Percentiles rank a stretch among this genome's conserved stretches.
These are phyloP conservation scores for Hyphodiscus sp. DNA, from an alignment of 2,329 filamentous ascomycete genomes.

Conservation along the genomic window DNA sequence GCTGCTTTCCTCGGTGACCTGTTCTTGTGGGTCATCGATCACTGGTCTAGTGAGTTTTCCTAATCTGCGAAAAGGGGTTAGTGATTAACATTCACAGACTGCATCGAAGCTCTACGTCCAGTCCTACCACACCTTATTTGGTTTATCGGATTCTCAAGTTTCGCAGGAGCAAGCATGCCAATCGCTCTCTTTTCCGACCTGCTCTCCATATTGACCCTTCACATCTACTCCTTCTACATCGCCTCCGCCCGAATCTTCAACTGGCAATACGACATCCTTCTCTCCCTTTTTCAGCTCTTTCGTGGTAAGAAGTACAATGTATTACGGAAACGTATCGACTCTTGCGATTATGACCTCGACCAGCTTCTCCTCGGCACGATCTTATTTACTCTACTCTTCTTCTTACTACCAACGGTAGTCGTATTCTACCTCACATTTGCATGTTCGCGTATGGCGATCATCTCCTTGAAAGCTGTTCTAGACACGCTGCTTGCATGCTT, in stretches of 20 bases:
- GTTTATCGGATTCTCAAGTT: constrained; percentile 89
- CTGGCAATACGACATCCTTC: constrained; percentile 95
- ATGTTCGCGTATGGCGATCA: constrained; percentile 88
- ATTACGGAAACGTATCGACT: constrained; percentile 93
- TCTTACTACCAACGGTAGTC: constrained; percentile 86
- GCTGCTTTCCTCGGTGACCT: constrained; percentile 91
- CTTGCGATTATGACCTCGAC: constrained; percentile 96
- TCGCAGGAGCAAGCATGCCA: constrained; percentile 93
- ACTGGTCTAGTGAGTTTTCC: constrained; percentile 71
- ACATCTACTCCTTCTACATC: constrained; percentile 98
- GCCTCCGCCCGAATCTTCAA: constrained; percentile 95
- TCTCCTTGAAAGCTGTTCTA: constrained; percentile 81
- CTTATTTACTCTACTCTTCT: constrained; percentile 90
- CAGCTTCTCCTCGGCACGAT: constrained; percentile 95
- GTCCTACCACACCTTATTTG: constrained; percentile 81
- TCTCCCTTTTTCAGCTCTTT: constrained; percentile 97
- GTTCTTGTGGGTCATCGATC: constrained; percentile 97
- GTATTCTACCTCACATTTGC: constrained; percentile 98
- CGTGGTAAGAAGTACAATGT: constrained; percentile 98
- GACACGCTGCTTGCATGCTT: constrained; percentile 89
- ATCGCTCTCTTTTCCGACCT: constrained; percentile 94
- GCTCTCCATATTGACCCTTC: constrained; percentile 81
- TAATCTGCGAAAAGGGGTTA: background rate
- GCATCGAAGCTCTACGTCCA: constrained; percentile 70
- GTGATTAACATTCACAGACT: constrained; percentile 41